Percentiles rank a stretch among this genome's conserved stretches.
These are phyloP conservation scores for Chytriomyces hyalinus DNA, from an alignment of 192 early-diverging fungal species.

Conservation along the genomic window DNA sequence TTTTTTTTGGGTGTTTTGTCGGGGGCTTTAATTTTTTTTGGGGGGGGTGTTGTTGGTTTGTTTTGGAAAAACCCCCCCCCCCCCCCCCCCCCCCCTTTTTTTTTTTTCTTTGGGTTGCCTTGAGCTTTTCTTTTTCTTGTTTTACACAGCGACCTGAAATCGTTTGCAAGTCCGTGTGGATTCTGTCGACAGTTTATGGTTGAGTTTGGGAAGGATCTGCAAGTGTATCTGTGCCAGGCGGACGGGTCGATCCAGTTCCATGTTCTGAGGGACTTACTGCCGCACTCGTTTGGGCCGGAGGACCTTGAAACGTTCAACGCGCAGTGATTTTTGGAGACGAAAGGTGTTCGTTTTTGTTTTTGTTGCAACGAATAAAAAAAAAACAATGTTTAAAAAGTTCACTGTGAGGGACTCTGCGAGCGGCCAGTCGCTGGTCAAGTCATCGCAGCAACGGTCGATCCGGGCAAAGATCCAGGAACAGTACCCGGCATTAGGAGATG, in stretches of 20 bases:
- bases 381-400: slow-evolving; percentile 77
- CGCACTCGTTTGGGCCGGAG: slow-evolving; percentile 76
- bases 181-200: slow-evolving; percentile 81
- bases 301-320: slow-evolving; percentile 41
- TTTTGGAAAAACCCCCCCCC: too few species aligned
- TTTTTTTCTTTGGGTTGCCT: background rate
- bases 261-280: slow-evolving; percentile 64
- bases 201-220: slow-evolving; percentile 75
- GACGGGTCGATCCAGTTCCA: slow-evolving; percentile 56
- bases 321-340: too few species aligned
- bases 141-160: slow-evolving; percentile 51
- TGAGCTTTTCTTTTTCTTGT: slow-evolving; percentile 1
- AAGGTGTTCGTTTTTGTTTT: background rate
- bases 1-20: too few species aligned
- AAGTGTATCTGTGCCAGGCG: slow-evolving; percentile 60
- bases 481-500: slow-evolving; percentile 83
- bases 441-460: slow-evolving; percentile 86
- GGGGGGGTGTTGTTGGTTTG: too few species aligned
- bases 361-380: slow-evolving; percentile 3
- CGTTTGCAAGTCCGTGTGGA: slow-evolving; percentile 67
- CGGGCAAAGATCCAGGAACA: slow-evolving; percentile 84
- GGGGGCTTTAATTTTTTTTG: too few species aligned
- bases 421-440: slow-evolving; percentile 85
- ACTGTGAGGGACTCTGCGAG: slow-evolving; percentile 78
- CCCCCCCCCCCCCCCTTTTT: background rate